Conservation (phyloP, 345 rosid species). For the Arabidopsis suecica region DNA sequence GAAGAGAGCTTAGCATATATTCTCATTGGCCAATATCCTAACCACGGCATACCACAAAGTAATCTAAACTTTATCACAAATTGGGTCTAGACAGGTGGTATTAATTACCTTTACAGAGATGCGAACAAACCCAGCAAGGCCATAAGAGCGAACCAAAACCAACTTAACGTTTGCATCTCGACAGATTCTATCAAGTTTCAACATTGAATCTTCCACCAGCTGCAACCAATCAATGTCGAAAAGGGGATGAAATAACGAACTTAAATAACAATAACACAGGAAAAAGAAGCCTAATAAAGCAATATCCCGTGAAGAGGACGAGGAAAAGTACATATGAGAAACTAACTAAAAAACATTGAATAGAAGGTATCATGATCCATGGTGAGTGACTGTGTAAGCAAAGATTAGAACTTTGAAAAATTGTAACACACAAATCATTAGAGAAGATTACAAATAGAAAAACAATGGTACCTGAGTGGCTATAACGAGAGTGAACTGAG, state of each 20-base stretch:
- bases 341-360: conserved; percentile 2
- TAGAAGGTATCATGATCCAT: conserved; percentile 3
- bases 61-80: background rate
- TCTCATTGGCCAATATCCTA: background rate
- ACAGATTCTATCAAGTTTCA: conserved; percentile 86
- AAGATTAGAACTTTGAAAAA: background rate
- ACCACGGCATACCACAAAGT: conserved; percentile 15
- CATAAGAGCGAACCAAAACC: conserved; percentile 95
- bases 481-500: conserved; percentile 85
- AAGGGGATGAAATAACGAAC: background rate
- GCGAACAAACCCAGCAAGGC: conserved; percentile 89
- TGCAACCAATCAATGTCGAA: conserved; percentile 45
- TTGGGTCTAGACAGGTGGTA: conserved; percentile 6
- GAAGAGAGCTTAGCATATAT: conserved; percentile 16
- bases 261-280: background rate
- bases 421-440: background rate
- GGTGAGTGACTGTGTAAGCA: conserved; percentile 6
- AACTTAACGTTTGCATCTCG: conserved; percentile 83
- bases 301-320: background rate
- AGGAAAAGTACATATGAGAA: background rate
- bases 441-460: conserved; percentile 2
- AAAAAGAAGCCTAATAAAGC: background rate
- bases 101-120: conserved; percentile 79
- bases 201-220: conserved; percentile 86
- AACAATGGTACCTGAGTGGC: conserved; percentile 79